Evolutionary conservation across 768 basidiomycete species (phyloP).

Genomic region (Daedaleopsis nitida): DNA sequence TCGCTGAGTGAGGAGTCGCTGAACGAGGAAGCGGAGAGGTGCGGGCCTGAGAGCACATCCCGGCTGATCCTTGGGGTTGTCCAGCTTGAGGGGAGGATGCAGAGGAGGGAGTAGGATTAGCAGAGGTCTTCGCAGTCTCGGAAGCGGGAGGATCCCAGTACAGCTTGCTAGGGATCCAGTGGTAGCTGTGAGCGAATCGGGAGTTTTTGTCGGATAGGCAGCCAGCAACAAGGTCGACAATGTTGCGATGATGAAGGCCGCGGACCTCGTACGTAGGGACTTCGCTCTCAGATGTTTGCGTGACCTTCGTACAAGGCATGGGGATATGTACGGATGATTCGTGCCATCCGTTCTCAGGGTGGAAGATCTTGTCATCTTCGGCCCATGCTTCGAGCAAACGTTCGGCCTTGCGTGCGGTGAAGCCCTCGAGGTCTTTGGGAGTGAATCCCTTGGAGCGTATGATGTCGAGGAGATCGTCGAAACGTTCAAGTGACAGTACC

Average conservation of each 20-base stretch:
- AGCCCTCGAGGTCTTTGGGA: not conserved
- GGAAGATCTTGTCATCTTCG: conserved; percentile 5
- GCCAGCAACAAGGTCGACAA: conserved; percentile 7
- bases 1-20: too few relatives aligned
- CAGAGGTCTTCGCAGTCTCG: too few relatives aligned
- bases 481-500: not conserved
- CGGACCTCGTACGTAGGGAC: conserved; percentile 33
- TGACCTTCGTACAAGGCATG: conserved; percentile 14
- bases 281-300: conserved; percentile 21
- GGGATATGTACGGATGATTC: conserved; percentile 21
- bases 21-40: too few relatives aligned
- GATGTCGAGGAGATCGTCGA: not conserved
- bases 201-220: not conserved
- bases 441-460: not conserved
- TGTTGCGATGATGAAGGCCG: conserved; percentile 30
- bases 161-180: not conserved
- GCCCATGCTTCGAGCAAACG: not conserved
- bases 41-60: too few relatives aligned
- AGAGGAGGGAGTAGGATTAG: too few relatives aligned
- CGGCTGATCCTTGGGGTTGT: too few relatives aligned
- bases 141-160: conserved; percentile 2
- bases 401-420: not conserved
- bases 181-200: not conserved
- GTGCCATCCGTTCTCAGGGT: conserved; percentile 21
- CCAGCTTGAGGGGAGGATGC: too few relatives aligned